A percentile compares a stretch with the other conserved stretches of the same genome.
Evolutionary conservation across 1,284 basidiomycete species (phyloP).

Genomic region (Sparassis latifolia): DNA sequence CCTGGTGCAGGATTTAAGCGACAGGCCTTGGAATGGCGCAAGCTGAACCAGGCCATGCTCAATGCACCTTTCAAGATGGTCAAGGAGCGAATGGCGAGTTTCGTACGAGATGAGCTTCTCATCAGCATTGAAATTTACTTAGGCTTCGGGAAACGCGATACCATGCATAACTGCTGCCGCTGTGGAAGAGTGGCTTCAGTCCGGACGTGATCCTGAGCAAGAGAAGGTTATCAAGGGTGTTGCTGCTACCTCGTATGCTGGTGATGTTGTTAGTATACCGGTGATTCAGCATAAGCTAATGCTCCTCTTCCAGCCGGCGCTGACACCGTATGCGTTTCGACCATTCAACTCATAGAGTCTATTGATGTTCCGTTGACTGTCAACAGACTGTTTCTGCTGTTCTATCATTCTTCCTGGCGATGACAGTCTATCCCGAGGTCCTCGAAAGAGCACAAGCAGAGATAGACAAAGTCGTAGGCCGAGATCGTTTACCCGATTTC

Average conservation of each 20-base stretch:
- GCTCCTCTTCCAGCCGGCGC: conserved; percentile 11
- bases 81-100: conserved; percentile 18
- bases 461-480: conserved; percentile 24
- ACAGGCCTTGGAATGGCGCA: conserved; percentile 13
- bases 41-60: conserved; percentile 13
- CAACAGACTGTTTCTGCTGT: conserved; percentile 18
- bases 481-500: conserved; percentile 25
- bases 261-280: conserved; percentile 5
- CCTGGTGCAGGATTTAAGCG: conserved; percentile 22
- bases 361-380: background rate
- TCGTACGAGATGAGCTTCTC: background rate
- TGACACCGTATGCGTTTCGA: conserved; percentile 16
- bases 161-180: conserved; percentile 11
- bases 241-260: conserved; percentile 18
- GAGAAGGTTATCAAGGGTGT: conserved; percentile 17
- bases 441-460: conserved; percentile 24
- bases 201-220: conserved; percentile 7
- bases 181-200: conserved; percentile 9
- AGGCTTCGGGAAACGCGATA: conserved; percentile 15
- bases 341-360: background rate
- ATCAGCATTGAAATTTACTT: background rate
- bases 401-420: conserved; percentile 19
- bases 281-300: background rate
- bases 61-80: conserved; percentile 20
- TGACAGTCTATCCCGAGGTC: conserved; percentile 18